A percentile compares a stretch with the other conserved stretches of the same genome.
Conservation (phyloP, 176 grass and related monocot species). For the Avena atlantica region DNA sequence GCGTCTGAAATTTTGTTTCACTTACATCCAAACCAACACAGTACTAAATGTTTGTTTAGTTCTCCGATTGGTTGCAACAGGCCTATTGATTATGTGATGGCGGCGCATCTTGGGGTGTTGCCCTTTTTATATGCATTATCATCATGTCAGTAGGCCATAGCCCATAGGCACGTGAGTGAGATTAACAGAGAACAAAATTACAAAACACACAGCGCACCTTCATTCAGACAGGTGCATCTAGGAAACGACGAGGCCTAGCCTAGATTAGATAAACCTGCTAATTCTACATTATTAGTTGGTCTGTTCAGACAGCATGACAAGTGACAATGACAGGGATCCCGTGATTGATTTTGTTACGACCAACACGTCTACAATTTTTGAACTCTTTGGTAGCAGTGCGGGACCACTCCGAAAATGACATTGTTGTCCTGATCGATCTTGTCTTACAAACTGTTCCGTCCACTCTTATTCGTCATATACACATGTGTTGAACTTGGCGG, state of each 20-base stretch:
- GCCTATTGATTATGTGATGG: neutral
- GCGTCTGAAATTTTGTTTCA: neutral
- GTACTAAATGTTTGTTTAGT: neutral
- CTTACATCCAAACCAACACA: neutral
- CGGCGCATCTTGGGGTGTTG: neutral
- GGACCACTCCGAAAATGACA: neutral
- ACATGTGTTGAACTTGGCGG: constrained; percentile 18
- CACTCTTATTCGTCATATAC: neutral
- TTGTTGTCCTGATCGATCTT: constrained; percentile 25
- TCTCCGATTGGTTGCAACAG: neutral
- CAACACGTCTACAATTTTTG: neutral
- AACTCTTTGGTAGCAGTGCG: neutral
- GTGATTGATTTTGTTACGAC: neutral
- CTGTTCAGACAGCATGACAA: neutral
- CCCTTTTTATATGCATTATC: neutral
- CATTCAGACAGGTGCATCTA: neutral
- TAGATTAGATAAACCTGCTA: neutral
- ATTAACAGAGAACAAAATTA: neutral
- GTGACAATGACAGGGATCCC: neutral
- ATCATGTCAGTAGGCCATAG: neutral
- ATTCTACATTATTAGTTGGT: neutral
- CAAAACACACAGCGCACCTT: neutral
- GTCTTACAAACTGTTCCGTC: neutral
- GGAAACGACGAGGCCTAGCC: neutral
- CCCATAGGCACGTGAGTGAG: neutral